Percentiles rank a stretch among this genome's conserved stretches.
Conservation (phyloP, 805 yeast species). For the Komagataella populi region DNA sequence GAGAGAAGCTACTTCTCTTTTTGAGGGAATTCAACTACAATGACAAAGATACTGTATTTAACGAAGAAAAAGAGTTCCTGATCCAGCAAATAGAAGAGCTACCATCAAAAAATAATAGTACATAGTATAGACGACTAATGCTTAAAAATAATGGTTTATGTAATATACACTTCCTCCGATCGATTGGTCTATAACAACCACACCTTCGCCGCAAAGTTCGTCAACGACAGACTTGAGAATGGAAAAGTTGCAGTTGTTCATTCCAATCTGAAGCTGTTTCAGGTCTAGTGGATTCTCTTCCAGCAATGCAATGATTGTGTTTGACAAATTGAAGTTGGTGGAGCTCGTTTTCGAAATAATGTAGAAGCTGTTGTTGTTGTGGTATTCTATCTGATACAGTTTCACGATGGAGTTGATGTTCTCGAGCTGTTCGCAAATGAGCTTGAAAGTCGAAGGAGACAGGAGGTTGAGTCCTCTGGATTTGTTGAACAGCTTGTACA, state of each 20-base stretch:
- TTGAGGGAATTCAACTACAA: constrained; percentile 51
- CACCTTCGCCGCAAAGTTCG: constrained; percentile 10
- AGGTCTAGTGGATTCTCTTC: neutral
- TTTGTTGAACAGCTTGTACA: constrained; percentile 51
- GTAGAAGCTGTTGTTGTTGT: constrained; percentile 5
- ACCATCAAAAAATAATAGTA: constrained; percentile 22
- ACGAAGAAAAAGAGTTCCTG: constrained; percentile 73
- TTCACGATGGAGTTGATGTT: constrained; percentile 6
- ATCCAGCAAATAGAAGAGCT: constrained; percentile 58
- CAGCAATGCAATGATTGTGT: neutral
- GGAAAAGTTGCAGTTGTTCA: constrained; percentile 13
- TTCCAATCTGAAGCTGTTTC: neutral
- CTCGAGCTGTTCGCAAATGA: constrained; percentile 8
- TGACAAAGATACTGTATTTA: constrained; percentile 46
- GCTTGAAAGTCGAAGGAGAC: constrained; percentile 52
- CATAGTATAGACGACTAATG: neutral
- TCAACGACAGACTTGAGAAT: constrained; percentile 15
- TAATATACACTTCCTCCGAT: constrained; percentile 17
- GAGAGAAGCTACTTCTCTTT: constrained; percentile 60
- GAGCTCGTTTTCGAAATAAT: constrained; percentile 14
- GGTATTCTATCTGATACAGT: neutral
- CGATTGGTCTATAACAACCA: constrained; percentile 14
- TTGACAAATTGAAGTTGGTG: neutral
- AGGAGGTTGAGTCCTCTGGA: constrained; percentile 55
- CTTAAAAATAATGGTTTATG: constrained; percentile 11